These are phyloP conservation scores for Suillus variegatus DNA, from an alignment of 768 basidiomycete species.

Conservation along the genomic window DNA sequence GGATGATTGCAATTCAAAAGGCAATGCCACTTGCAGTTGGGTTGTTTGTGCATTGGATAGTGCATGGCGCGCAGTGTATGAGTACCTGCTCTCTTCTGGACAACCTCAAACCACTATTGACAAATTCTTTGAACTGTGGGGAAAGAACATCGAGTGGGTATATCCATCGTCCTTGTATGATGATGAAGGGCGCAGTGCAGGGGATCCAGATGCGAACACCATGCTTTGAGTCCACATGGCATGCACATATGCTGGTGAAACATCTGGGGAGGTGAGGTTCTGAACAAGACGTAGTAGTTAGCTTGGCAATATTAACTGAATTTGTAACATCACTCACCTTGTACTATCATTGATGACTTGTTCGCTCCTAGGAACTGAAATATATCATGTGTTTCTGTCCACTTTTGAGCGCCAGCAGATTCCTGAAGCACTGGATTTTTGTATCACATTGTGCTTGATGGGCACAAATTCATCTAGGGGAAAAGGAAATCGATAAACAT, in stretches of 20 bases:
- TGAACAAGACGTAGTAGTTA: neutral
- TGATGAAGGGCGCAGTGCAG: neutral
- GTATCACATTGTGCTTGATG: neutral
- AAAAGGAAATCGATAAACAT: too few species aligned
- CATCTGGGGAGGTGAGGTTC: neutral
- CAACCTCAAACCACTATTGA: constrained; percentile 10
- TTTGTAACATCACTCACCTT: neutral
- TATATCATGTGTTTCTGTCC: neutral
- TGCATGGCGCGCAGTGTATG: constrained; percentile 35
- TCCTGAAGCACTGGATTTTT: neutral
- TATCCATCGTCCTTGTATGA: neutral
- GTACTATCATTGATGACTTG: neutral
- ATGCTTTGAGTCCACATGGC: constrained; percentile 1
- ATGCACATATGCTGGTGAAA: constrained; percentile 1
- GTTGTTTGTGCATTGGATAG: constrained; percentile 42
- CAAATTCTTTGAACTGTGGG: constrained; percentile 31
- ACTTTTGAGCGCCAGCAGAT: neutral
- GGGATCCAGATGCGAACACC: neutral
- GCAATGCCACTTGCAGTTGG: constrained; percentile 29
- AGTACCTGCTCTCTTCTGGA: constrained; percentile 20
- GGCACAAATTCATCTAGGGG: too few species aligned
- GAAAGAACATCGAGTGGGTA: constrained; percentile 32
- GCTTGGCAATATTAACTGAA: neutral
- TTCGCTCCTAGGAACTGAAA: neutral
- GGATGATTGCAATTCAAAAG: neutral